Percentiles rank a stretch among this genome's conserved stretches.
These are phyloP conservation scores for Prunus kanzakura DNA, from an alignment of 306 rosid species.

Conservation along the genomic window DNA sequence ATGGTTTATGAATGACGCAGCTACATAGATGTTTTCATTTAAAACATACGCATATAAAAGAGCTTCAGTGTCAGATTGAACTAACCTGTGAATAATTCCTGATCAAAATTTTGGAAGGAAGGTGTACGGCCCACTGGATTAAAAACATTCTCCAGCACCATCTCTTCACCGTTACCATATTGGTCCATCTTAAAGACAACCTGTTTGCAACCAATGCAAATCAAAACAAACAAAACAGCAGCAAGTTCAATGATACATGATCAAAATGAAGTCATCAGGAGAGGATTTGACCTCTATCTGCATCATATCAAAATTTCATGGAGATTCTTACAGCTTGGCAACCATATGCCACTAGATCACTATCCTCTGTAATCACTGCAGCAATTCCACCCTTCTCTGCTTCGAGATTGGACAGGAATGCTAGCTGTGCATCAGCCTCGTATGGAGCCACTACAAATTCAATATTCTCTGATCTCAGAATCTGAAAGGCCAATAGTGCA, in stretches of 20 bases:
- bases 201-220: slow-evolving; percentile 42
- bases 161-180: slow-evolving; percentile 72
- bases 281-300: slow-evolving; percentile 33
- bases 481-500: slow-evolving; percentile 40
- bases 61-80: slow-evolving; percentile 16
- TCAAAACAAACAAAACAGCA: slow-evolving; percentile 28
- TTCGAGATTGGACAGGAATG: slow-evolving; percentile 63
- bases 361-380: slow-evolving; percentile 78
- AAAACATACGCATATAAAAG: neutral
- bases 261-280: slow-evolving; percentile 15
- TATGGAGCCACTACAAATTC: slow-evolving; percentile 97
- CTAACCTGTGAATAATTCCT: slow-evolving; percentile 65
- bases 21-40: neutral
- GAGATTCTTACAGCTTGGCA: slow-evolving; percentile 85
- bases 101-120: slow-evolving; percentile 62
- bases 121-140: slow-evolving; percentile 48
- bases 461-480: slow-evolving; percentile 68
- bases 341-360: slow-evolving; percentile 79
- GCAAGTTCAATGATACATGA: slow-evolving; percentile 10
- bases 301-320: slow-evolving; percentile 38
- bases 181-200: slow-evolving; percentile 89
- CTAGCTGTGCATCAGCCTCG: slow-evolving; percentile 97
- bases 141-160: slow-evolving; percentile 59
- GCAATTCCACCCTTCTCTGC: slow-evolving; percentile 61
- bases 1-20: neutral